Evolutionary conservation across 768 basidiomycete species (phyloP).

Genomic region (Zangia roseola): DNA sequence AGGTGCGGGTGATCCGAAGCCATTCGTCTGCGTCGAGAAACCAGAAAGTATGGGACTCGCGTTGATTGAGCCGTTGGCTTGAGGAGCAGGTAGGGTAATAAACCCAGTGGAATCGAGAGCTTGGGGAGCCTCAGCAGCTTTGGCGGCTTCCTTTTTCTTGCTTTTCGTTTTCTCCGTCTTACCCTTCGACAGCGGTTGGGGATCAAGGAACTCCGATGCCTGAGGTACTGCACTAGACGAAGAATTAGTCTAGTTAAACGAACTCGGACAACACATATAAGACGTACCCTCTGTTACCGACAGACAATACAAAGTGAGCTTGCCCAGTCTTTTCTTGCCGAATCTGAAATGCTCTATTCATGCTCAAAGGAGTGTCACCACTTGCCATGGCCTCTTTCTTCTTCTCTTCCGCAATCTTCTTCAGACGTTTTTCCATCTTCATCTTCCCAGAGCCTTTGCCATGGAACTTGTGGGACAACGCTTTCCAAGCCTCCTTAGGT

Average conservation of each 20-base stretch:
- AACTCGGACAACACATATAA: background rate
- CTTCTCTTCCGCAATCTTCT: constrained; percentile 97
- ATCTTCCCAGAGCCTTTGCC: constrained; percentile 95
- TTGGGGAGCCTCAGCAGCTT: constrained; percentile 44
- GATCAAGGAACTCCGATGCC: constrained; percentile 74
- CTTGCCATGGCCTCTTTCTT: constrained; percentile 93
- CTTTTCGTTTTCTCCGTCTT: constrained; percentile 82
- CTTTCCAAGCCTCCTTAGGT: constrained; percentile 98
- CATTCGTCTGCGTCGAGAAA: constrained; percentile 31
- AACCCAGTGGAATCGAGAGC: constrained; percentile 56
- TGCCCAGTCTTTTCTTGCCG: constrained; percentile 93
- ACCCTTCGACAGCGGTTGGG: constrained; percentile 77
- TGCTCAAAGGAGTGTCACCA: constrained; percentile 93
- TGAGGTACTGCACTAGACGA: constrained; percentile 78
- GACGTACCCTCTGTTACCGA: constrained; percentile 86
- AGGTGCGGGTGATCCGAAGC: constrained; percentile 61
- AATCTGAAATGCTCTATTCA: constrained; percentile 91
- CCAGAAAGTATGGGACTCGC: constrained; percentile 47
- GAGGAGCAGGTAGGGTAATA: constrained; percentile 68
- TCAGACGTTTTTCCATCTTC: constrained; percentile 95
- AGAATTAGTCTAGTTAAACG: constrained; percentile 1
- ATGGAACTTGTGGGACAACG: constrained; percentile 96
- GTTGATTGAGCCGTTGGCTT: constrained; percentile 38
- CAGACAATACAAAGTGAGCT: constrained; percentile 93
- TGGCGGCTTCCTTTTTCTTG: constrained; percentile 70